Evolutionary conservation across 176 grass and related monocot species (phyloP), one percentile per base, ranked within the genome.

Genomic region (Aechmea fasciata): DNA sequence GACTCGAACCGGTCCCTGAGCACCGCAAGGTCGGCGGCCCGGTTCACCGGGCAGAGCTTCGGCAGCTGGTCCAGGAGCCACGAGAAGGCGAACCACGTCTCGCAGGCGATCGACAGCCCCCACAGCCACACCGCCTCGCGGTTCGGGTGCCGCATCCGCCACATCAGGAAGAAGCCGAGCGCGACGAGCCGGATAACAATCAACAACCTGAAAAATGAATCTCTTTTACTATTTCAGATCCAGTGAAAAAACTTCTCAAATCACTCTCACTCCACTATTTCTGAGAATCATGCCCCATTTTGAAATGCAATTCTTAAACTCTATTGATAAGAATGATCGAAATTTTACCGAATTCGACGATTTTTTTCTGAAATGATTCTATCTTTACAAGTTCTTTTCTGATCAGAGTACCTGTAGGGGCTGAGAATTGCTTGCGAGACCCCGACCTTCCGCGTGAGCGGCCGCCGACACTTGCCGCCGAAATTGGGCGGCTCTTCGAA

Each of bases 41-140:
- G 79, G 71, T 87, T 76, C 12, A 99, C 69, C 0, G 89, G 94
- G 62, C 87, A 85, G 17, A 99, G 94, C 71, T 99, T 99, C 11
- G 86, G 87, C 17, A 99, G 87, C 76, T 91, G 88, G 70, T 99
- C 94, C 13, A 92, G 87, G 1, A 99, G 86, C 94, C 94, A 99
- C 11, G 94, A 99, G 81, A 99, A 90, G 25, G 94, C 94, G 69
- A 99, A 99, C 89, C 87, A 99, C 7, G 93, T 81, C 80, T 99
- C 89, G 51, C 89, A 92, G 1, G 82, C 53, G 14, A 97, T 88
- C 0, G 94, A 97, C 50, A 92, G 62, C 24, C 53, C 89, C 94
- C 94, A 93, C 13, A 99, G 76, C 89, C 86, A 99, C 11, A 85
- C 66, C 2, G 89, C 89, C 33, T 99, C 94, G 9, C 67, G 82